phyloP scores from a whole-genome alignment of 1,284 basidiomycete genomes.

The Rhodotorula sp. region DNA sequence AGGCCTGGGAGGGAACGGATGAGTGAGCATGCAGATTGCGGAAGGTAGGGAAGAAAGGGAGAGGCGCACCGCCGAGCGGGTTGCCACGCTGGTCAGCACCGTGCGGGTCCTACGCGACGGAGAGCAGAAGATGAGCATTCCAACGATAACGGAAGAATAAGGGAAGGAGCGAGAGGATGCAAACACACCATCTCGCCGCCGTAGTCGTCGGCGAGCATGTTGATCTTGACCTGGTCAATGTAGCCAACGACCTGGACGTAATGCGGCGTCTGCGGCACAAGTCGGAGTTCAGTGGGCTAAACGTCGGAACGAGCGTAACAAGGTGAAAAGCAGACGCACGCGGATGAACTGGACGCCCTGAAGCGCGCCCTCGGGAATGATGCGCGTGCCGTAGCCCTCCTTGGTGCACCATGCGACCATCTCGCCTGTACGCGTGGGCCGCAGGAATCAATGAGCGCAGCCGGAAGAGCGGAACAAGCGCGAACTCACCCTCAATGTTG shows the following conservation, averaged over 20 bases:
- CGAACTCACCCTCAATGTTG: constrained; percentile 32
- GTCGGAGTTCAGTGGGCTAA: background rate
- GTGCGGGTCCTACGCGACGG: constrained; percentile 45
- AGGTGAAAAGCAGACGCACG: constrained; percentile 7
- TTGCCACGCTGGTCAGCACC: constrained; percentile 50
- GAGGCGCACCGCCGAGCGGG: constrained; percentile 42
- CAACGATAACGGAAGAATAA: background rate
- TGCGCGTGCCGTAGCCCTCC: constrained; percentile 34
- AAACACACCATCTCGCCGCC: constrained; percentile 58
- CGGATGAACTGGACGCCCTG: constrained; percentile 65
- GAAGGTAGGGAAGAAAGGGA: background rate
- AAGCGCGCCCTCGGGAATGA: constrained; percentile 53
- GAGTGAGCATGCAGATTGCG: too few relatives aligned
- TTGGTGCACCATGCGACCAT: constrained; percentile 43
- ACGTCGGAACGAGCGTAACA: background rate
- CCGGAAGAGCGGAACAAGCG: background rate
- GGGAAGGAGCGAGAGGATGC: background rate
- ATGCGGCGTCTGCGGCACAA: constrained; percentile 57
- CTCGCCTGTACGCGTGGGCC: constrained; percentile 1
- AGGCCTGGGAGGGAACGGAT: constrained; percentile 14
- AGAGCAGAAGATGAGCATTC: background rate
- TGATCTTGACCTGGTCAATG: constrained; percentile 64
- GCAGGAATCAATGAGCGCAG: background rate
- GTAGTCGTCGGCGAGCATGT: constrained; percentile 60
- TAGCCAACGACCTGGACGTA: constrained; percentile 67